Evolutionary conservation across 352 stramenopile genomes (phyloP), one percentile per base, ranked within the genome.

Genomic region (Pythium grandisporangium): DNA sequence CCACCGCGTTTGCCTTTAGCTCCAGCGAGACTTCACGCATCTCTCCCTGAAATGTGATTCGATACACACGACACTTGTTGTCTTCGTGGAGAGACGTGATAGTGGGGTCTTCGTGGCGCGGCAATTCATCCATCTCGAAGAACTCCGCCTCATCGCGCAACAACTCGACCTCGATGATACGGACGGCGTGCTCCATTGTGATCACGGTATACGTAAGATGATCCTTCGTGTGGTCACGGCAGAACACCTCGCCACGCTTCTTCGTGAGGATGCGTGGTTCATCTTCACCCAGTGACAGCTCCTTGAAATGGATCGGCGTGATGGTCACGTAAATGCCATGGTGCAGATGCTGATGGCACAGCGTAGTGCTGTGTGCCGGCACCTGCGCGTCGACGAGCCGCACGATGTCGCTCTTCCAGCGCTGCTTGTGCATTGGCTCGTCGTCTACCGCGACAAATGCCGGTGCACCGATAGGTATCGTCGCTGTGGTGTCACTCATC

Each of bases 151-250:
- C 58, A n/a, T 73, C 58, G 29, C 55, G 60, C 17, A 75, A 51
- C 13, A 80, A 30, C 41, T 81, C 68, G 12, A 81, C 55, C 37
- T 81, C 68, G 35, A 81, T 56, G 37, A 77, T 65, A 32, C 61
- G 65, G 20, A 68, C 55, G 16, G 57, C 51, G 3, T 51, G n/a
- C 19, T 67, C 57, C 2, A 57, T 70, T 17, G 49, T 55, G 10
- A 63, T 51, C 6, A 67, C 47, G n/a, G n/a, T n/a, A 27, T 81
- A 65, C 7, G 70, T 55, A 1, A 75, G 35, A 19, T 61, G 50
- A 51, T 78, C 65, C 24, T 61, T 54, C n/a, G 55, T 70, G 39
- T 62, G 54, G 30, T 62, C 51, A 12, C 54, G 46, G 17, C 54
- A 62, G 30, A 62, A 58, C 5, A 62, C 42, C 4, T 51, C 45